Conservation (phyloP, 1,284 basidiomycete species). For the Athelia psychrophila region DNA sequence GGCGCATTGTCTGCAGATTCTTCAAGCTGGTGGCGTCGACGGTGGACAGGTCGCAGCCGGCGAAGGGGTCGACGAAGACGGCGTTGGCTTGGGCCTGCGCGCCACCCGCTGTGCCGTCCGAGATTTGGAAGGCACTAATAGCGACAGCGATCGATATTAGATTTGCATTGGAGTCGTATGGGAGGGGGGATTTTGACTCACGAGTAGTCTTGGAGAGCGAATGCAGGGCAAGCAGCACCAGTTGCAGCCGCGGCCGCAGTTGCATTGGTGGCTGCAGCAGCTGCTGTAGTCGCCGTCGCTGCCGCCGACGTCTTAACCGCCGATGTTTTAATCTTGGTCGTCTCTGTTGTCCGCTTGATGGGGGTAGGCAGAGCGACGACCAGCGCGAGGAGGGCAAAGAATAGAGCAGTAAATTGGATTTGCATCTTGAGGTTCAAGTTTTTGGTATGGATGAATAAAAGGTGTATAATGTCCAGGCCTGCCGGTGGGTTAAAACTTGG, state of each 20-base stretch:
- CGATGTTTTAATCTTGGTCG: no score
- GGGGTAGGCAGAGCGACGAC: conserved; percentile 16
- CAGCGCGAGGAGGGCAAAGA: conserved; percentile 22
- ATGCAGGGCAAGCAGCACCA: conserved; percentile 11
- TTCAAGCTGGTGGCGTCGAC: conserved; percentile 17
- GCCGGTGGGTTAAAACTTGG: no score
- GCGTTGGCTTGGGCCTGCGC: conserved; percentile 39
- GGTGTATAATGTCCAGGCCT: no score
- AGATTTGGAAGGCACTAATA: conserved; percentile 41
- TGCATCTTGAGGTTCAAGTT: no score
- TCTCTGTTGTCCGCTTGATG: conserved; percentile 17
- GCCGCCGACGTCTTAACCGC: no score
- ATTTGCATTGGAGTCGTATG: background rate
- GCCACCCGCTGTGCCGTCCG: conserved; percentile 38
- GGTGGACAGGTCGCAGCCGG: conserved; percentile 32
- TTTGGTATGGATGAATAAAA: no score
- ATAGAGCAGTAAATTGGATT: no score
- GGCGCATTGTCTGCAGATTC: conserved; percentile 41
- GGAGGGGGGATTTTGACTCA: background rate
- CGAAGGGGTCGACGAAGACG: conserved; percentile 40
- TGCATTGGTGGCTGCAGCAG: no score
- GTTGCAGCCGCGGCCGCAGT: no score
- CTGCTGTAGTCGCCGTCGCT: no score
- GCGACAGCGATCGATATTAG: conserved; percentile 28
- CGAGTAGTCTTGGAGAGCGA: conserved; percentile 20